phyloP scores from a whole-genome alignment of 139 green algal genomes.

The Chlamydomonas sphaeroides region DNA sequence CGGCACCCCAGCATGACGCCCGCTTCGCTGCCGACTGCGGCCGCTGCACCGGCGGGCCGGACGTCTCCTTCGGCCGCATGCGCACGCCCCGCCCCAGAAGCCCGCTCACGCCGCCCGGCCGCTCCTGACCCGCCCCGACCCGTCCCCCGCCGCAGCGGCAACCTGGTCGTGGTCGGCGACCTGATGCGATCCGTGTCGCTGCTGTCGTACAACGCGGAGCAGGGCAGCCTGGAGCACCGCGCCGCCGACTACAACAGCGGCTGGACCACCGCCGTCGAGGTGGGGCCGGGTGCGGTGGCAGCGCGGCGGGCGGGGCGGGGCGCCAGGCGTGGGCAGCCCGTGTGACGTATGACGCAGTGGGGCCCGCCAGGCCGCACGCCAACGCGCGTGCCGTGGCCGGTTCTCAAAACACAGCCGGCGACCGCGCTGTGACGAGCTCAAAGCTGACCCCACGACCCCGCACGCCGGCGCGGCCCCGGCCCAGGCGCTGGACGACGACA shows the following conservation, averaged over 20 bases:
- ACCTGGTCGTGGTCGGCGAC: slow-evolving; percentile 94
- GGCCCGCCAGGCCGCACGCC: too few species aligned
- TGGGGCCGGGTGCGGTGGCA: background rate
- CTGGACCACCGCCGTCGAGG: slow-evolving; percentile 29
- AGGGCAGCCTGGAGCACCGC: slow-evolving; percentile 79
- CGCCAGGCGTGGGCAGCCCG: background rate
- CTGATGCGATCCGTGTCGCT: slow-evolving; percentile 97
- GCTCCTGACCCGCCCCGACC: too few species aligned
- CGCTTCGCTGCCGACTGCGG: too few species aligned
- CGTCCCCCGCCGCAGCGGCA: slow-evolving; percentile 68
- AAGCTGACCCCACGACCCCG: too few species aligned
- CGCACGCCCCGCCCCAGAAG: background rate
- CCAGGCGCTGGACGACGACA: slow-evolving; percentile 91
- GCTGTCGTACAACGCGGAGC: slow-evolving; percentile 80
- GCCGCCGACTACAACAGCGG: slow-evolving; percentile 43
- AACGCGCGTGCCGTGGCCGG: too few species aligned
- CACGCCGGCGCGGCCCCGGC: slow-evolving; percentile 30
- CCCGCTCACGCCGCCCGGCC: background rate
- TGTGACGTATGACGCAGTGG: too few species aligned
- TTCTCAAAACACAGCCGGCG: too few species aligned
- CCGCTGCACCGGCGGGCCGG: too few species aligned
- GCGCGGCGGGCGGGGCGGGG: too few species aligned
- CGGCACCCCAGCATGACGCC: too few species aligned
- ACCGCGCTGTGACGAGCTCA: too few species aligned
- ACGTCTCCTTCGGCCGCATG: background rate